These are phyloP conservation scores for Pythium sukuiense DNA, from an alignment of 352 stramenopile species.

Conservation along the genomic window DNA sequence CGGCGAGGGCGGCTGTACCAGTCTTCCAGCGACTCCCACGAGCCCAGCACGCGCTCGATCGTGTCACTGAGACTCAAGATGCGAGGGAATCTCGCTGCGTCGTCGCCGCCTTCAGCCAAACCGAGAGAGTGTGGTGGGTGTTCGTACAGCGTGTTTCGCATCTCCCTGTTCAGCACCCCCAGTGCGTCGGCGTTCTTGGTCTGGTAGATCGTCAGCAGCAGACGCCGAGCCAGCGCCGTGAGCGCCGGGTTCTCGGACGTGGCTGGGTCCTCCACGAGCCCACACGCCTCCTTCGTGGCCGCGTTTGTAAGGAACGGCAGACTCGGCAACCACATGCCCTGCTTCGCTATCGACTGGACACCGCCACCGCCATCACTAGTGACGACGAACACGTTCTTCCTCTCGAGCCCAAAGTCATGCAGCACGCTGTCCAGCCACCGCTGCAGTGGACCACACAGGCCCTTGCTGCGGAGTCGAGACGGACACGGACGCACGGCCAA, in stretches of 20 bases:
- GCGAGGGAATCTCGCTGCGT: neutral
- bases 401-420: constrained; percentile 23
- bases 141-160: neutral
- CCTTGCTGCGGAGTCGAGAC: constrained; percentile 16
- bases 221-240: constrained; percentile 19
- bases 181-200: constrained; percentile 14
- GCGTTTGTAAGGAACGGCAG: constrained; percentile 27
- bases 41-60: constrained; percentile 2
- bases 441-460: constrained; percentile 24
- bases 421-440: constrained; percentile 21
- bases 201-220: constrained; percentile 21
- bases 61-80: constrained; percentile 10
- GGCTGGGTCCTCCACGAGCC: constrained; percentile 16
- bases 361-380: constrained; percentile 25
- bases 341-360: constrained; percentile 23
- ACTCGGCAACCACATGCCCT: constrained; percentile 26
- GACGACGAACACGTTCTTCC: constrained; percentile 21
- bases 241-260: constrained; percentile 22
- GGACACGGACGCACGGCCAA: constrained; percentile 18
- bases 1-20: constrained; percentile 7
- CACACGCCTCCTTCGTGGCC: constrained; percentile 31
- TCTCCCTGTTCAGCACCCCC: constrained; percentile 11
- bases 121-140: too few relatives aligned
- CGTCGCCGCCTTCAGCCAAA: neutral
- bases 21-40: constrained; percentile 4